A percentile compares a stretch with the other conserved stretches of the same genome.
Evolutionary conservation across 176 grass and related monocot species (phyloP).

Genomic region (Puya raimondii): DNA sequence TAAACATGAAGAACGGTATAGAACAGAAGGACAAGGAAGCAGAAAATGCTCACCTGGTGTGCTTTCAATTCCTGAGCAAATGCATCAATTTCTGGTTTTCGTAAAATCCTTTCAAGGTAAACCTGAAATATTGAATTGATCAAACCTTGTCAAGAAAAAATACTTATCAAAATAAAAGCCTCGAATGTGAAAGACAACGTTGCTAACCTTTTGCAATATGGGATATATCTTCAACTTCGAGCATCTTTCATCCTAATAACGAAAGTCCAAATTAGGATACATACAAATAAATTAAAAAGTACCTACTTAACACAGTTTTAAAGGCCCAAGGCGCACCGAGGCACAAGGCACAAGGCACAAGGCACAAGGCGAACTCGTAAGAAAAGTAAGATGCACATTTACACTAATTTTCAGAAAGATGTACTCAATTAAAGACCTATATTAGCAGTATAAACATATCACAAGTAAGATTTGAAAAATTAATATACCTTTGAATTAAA

Average conservation of each 20-base stretch:
- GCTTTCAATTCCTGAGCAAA: conserved; percentile 93
- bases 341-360: too few species aligned
- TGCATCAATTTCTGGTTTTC: conserved; percentile 99
- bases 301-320: too few species aligned
- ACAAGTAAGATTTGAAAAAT: too few species aligned
- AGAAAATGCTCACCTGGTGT: conserved; percentile 51
- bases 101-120: conserved; percentile 97
- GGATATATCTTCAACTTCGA: conserved; percentile 98
- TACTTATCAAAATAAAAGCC: background rate
- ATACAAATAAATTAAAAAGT: too few species aligned
- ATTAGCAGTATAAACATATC: too few species aligned
- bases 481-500: too few species aligned
- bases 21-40: background rate
- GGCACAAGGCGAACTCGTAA: too few species aligned
- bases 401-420: too few species aligned
- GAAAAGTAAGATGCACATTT: too few species aligned
- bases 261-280: background rate
- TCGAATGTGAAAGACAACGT: background rate
- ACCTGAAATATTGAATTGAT: conserved; percentile 44
- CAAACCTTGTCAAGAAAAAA: background rate
- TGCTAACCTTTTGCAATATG: conserved; percentile 84
- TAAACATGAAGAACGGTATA: background rate
- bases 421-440: too few species aligned
- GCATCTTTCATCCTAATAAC: conserved; percentile 91
- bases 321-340: too few species aligned